Base-by-base conservation (phyloP, 306 rosid species). In the Vigna nakashimae region DNA sequence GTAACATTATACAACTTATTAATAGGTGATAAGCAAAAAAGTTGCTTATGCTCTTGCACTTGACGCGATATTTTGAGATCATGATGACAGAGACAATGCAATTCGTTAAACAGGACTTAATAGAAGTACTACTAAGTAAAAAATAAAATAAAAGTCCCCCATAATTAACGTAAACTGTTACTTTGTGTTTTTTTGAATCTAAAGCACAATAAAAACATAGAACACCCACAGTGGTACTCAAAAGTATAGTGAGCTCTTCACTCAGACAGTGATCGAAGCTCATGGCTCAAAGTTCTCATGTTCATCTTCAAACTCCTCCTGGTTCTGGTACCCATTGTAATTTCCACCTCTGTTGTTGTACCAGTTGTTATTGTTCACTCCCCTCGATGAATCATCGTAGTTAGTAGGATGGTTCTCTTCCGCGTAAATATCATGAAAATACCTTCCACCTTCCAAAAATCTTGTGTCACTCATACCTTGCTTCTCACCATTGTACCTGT, bases 391-490 rank as follows among this genome's bases (percentile, higher is more conserved):
- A 17, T 77, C 88, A 3, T 65, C 81, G 50, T 90, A 86, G 82
- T 71, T 79, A 55, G 84, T 62, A 9, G 87, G 86, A 57, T 88
- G 70, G 72, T 83, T 71, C 17, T 83, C 82, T 86, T 87, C 95
- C 22, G 18, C 38, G 7, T 57, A 0, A 22, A 82, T 0, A 81
- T 94, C 92, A 75, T 84, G 71, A 26, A 2, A 87, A 84, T 88
- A 94, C 81, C 63, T 94, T 0, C 97, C 97, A 40, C 86, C 87
- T 55, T 85, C 93, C 91, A 90, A 2, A 72, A 79, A 94, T 86
- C 97, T 90, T 3, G 98, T 89, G 86, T 94, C 97, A 77, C 96
- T 94, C 97, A 94, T 90, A 16, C 98, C 98, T 74, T 85, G 92
- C 80, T 60, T 87, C 86, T 82, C 91, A 46, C 18, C 82, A 40